Conservation (phyloP, 2,329 filamentous ascomycete genomes). For the Calonectria pauciramosa region DNA sequence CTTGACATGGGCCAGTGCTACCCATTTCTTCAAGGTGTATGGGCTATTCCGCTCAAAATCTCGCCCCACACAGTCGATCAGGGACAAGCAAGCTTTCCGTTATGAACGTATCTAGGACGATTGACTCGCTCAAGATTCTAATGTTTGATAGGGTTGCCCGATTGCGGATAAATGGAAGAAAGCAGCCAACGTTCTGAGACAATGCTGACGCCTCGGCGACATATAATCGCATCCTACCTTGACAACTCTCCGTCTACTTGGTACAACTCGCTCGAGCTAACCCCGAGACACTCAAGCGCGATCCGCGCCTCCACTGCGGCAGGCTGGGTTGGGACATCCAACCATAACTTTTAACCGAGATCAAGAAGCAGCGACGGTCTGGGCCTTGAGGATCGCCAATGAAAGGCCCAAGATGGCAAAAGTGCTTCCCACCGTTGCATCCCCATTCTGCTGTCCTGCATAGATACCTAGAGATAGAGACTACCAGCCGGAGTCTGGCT, state of each 20-base stretch:
- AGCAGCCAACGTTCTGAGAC: not conserved
- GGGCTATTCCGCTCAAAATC: not conserved
- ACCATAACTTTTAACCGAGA: not conserved
- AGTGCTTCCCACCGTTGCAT: not conserved
- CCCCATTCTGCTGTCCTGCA: not conserved
- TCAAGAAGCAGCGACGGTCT: not conserved
- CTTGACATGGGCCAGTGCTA: not conserved
- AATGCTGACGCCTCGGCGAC: not conserved
- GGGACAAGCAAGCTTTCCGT: not conserved
- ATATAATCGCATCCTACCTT: not conserved
- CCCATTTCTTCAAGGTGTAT: not conserved
- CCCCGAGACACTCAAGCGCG: not conserved
- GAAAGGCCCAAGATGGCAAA: not conserved
- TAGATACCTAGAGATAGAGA: not conserved
- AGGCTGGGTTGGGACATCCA: not conserved
- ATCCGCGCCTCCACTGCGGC: not conserved
- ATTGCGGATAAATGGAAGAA: not conserved
- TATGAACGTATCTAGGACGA: not conserved
- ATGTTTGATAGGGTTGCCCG: not conserved
- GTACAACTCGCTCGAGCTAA: not conserved
- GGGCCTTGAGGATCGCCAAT: not conserved
- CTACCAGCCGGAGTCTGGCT: not conserved
- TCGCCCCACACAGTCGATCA: not conserved
- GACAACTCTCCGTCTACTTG: not conserved
- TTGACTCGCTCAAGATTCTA: not conserved